Percentiles rank a stretch among this genome's conserved stretches.
Conservation (phyloP, 768 basidiomycete species). For the Hericium erinaceus region DNA sequence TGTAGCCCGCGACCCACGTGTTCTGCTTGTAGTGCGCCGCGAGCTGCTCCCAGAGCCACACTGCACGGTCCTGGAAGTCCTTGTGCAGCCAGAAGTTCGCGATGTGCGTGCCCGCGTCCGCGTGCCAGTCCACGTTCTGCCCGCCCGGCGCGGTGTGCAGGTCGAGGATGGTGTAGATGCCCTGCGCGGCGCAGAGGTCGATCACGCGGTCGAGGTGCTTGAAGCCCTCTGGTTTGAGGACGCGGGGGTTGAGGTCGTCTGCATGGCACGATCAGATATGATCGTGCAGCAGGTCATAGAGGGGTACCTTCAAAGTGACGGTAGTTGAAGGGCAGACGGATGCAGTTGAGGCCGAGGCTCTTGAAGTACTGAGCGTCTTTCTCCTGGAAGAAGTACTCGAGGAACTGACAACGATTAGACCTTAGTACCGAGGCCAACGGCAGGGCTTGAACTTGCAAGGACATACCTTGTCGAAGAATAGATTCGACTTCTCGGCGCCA, state of each 20-base stretch:
- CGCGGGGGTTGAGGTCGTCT: conserved; percentile 73
- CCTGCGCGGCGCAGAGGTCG: conserved; percentile 60
- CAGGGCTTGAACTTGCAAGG: neutral
- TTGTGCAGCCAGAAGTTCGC: conserved; percentile 77
- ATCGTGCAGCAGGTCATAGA: neutral
- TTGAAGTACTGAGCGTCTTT: conserved; percentile 71
- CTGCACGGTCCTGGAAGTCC: conserved; percentile 71
- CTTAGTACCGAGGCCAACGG: neutral
- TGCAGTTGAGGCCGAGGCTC: conserved; percentile 70
- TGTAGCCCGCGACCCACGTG: conserved; percentile 81
- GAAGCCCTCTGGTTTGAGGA: conserved; percentile 66
- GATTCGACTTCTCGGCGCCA: conserved; percentile 57
- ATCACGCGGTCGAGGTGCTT: conserved; percentile 81
- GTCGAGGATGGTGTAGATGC: conserved; percentile 76
- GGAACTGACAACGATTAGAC: conserved; percentile 37
- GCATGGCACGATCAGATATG: conserved; percentile 13
- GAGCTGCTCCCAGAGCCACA: conserved; percentile 73
- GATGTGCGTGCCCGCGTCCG: conserved; percentile 59
- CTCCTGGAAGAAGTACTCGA: conserved; percentile 78
- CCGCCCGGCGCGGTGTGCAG: conserved; percentile 70
- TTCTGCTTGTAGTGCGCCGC: conserved; percentile 70
- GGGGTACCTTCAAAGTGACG: conserved; percentile 55
- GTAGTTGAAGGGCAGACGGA: conserved; percentile 70
- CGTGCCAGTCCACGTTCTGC: conserved; percentile 77
- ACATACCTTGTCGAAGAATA: conserved; percentile 77